These are phyloP conservation scores for Balamuthia mandrillaris DNA, from an alignment of 208 protist species.

Conservation along the genomic window DNA sequence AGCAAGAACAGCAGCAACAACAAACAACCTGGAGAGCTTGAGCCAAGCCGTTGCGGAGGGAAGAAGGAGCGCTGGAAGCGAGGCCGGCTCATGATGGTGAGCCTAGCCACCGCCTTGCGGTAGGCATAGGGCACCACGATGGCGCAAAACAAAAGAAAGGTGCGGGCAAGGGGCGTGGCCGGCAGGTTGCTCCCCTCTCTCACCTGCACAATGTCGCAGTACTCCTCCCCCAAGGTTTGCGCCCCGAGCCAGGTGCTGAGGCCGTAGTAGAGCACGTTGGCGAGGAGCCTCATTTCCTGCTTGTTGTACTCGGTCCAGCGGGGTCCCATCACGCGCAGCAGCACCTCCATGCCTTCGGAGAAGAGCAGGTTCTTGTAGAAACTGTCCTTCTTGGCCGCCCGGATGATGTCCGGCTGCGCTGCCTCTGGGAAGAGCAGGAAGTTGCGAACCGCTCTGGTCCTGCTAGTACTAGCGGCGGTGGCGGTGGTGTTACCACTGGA, in stretches of 20 bases:
- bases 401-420: conserved; percentile 14
- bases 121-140: conserved; percentile 14
- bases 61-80: background rate
- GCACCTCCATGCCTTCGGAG: background rate
- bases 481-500: no score
- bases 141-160: background rate
- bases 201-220: conserved; percentile 43
- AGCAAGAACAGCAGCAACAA: background rate
- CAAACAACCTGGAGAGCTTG: background rate
- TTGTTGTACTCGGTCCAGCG: background rate
- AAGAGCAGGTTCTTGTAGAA: background rate
- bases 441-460: background rate
- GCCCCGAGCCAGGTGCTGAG: background rate
- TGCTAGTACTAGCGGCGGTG: no score
- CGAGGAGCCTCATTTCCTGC: background rate
- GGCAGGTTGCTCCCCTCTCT: background rate
- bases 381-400: background rate
- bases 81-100: background rate
- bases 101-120: background rate
- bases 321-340: background rate
- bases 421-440: background rate
- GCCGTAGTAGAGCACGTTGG: background rate
- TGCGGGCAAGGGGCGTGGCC: background rate
- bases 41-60: background rate
- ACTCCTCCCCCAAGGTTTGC: conserved; percentile 40